phyloP scores from a whole-genome alignment of 495 filamentous ascomycete species.

The Penicillium subrubescens region DNA sequence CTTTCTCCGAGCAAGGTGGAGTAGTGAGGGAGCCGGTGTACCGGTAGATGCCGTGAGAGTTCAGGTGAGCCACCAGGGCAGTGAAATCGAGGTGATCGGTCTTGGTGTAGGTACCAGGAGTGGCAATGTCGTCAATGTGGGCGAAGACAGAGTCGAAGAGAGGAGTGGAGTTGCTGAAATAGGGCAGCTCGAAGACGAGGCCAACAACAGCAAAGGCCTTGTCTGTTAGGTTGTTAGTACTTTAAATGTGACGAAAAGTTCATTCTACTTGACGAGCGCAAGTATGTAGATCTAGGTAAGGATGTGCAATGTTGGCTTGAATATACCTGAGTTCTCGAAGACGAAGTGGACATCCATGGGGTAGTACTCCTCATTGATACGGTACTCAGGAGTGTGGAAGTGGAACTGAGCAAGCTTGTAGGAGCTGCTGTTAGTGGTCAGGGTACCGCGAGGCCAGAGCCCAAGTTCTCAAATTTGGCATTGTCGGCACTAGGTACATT shows the following conservation, averaged over 20 bases:
- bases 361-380: conserved; percentile 55
- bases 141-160: conserved; percentile 58
- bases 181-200: conserved; percentile 59
- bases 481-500: conserved; percentile 42
- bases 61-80: conserved; percentile 51
- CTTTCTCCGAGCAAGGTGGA: conserved; percentile 66
- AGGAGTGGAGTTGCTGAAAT: conserved; percentile 39
- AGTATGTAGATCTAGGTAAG: no score
- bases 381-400: conserved; percentile 73
- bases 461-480: conserved; percentile 60
- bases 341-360: conserved; percentile 70
- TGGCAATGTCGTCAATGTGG: conserved; percentile 52
- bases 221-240: neutral
- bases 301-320: no score
- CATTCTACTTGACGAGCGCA: no score
- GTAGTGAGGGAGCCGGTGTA: conserved; percentile 70
- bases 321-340: conserved; percentile 51
- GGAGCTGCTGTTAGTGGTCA: conserved; percentile 40
- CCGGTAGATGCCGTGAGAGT: conserved; percentile 50
- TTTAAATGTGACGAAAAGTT: neutral
- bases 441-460: conserved; percentile 52
- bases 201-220: conserved; percentile 57
- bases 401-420: conserved; percentile 67
- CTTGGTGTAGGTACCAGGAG: conserved; percentile 55
- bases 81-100: conserved; percentile 61